Conservation (phyloP, 441 rosid genomes). For the Monsonia emarginata region DNA sequence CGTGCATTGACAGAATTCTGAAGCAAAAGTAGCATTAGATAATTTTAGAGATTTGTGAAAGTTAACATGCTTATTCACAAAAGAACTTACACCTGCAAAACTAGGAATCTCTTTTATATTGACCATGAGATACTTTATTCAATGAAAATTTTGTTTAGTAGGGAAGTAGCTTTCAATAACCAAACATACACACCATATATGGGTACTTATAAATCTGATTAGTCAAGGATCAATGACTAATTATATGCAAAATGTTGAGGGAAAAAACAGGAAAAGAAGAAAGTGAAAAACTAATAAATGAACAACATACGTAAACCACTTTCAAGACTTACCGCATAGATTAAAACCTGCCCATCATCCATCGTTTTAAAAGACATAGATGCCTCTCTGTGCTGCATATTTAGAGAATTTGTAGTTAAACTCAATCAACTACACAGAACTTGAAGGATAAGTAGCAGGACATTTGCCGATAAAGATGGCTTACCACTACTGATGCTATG, state of each 20-base stretch:
- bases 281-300: neutral
- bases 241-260: neutral
- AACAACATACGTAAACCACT: neutral
- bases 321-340: constrained; percentile 55
- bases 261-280: neutral
- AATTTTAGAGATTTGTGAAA: neutral
- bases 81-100: neutral
- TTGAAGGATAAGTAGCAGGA: constrained; percentile 7
- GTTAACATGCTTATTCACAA: neutral
- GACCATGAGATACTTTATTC: neutral
- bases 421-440: constrained; percentile 13
- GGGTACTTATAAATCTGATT: neutral
- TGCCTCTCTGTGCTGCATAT: constrained; percentile 77
- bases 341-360: constrained; percentile 92
- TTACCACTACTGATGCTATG: constrained; percentile 88
- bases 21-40: constrained; percentile 19
- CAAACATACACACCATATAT: neutral
- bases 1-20: constrained; percentile 97
- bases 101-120: neutral
- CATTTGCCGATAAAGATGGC: constrained; percentile 16
- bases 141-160: neutral
- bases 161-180: neutral
- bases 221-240: neutral
- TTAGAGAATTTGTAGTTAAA: constrained; percentile 9
- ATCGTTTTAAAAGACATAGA: constrained; percentile 95